Conservation (phyloP, 306 rosid genomes). For the Trichosanthes truncata region DNA sequence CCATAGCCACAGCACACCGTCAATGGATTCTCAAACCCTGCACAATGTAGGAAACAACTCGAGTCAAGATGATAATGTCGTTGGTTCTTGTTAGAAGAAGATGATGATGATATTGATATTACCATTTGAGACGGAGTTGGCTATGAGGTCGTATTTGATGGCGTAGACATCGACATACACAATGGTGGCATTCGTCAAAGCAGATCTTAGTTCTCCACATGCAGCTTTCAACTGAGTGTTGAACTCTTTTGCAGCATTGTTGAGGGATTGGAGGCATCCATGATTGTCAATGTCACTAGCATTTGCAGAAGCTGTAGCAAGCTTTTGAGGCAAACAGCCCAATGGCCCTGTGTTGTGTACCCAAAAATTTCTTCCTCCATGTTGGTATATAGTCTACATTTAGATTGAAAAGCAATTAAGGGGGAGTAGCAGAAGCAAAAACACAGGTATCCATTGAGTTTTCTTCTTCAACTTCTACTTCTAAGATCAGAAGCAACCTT, state of each 20-base stretch:
- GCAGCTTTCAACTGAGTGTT: slow-evolving; percentile 8
- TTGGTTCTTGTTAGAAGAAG: background rate
- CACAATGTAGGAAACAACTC: background rate
- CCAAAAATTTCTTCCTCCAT: slow-evolving; percentile 21
- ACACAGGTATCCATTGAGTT: background rate
- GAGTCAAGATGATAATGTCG: background rate
- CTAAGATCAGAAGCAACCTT: background rate
- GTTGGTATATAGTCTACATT: slow-evolving; percentile 8
- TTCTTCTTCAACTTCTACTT: background rate
- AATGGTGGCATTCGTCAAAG: slow-evolving; percentile 16
- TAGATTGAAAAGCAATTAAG: background rate
- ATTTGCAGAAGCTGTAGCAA: slow-evolving; percentile 2
- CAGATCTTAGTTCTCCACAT: slow-evolving; percentile 15
- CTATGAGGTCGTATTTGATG: slow-evolving; percentile 19
- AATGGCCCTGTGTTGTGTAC: slow-evolving; percentile 23
- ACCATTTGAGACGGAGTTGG: slow-evolving; percentile 11
- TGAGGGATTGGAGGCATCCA: slow-evolving; percentile 20
- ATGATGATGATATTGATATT: background rate
- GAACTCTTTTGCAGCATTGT: slow-evolving; percentile 20
- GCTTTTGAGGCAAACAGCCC: slow-evolving; percentile 20
- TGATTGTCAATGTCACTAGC: background rate
- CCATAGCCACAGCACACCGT: slow-evolving; percentile 25
- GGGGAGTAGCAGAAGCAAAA: background rate
- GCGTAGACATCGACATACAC: slow-evolving; percentile 19
- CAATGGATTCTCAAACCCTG: slow-evolving; percentile 22